phyloP scores from a whole-genome alignment of 805 yeast species.

The Metschnikowia kunwiensis region DNA sequence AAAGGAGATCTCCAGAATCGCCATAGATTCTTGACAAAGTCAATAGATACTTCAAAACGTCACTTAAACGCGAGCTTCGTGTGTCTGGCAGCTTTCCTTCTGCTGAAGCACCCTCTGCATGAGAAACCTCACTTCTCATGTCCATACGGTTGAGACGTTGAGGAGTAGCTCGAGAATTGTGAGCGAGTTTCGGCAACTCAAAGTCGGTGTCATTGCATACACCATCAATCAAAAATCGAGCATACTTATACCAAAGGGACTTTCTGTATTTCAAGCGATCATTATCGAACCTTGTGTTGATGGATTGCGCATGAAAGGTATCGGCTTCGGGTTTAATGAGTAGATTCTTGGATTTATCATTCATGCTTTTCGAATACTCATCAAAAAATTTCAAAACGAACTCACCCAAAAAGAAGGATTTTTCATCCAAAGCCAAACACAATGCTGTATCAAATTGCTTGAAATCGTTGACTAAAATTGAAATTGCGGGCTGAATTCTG shows the following conservation, averaged over 20 bases:
- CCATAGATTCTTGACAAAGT: slow-evolving; percentile 27
- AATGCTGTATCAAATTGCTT: slow-evolving; percentile 79
- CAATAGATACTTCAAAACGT: slow-evolving; percentile 31
- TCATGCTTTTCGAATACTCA: slow-evolving; percentile 16
- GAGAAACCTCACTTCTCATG: too few species aligned
- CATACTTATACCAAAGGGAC: slow-evolving; percentile 69
- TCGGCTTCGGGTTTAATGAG: neutral
- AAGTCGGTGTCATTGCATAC: slow-evolving; percentile 17
- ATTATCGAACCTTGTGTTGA: slow-evolving; percentile 34
- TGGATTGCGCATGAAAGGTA: slow-evolving; percentile 11
- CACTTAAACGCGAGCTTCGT: slow-evolving; percentile 20
- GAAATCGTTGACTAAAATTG: slow-evolving; percentile 62
- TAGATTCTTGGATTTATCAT: slow-evolving; percentile 20
- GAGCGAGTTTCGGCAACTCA: neutral
- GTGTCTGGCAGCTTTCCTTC: neutral
- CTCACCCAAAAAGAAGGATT: slow-evolving; percentile 53
- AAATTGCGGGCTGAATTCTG: slow-evolving; percentile 63
- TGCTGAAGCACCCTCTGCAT: too few species aligned
- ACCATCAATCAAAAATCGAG: slow-evolving; percentile 45
- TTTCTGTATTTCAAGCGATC: slow-evolving; percentile 49
- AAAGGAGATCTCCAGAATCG: slow-evolving; percentile 35
- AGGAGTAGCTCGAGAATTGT: too few species aligned
- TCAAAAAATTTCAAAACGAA: slow-evolving; percentile 34
- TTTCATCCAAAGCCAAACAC: slow-evolving; percentile 61
- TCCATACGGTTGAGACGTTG: too few species aligned